Conservation (phyloP, 73 alveolate genomes). For the Paramecium tetraurelia region DNA sequence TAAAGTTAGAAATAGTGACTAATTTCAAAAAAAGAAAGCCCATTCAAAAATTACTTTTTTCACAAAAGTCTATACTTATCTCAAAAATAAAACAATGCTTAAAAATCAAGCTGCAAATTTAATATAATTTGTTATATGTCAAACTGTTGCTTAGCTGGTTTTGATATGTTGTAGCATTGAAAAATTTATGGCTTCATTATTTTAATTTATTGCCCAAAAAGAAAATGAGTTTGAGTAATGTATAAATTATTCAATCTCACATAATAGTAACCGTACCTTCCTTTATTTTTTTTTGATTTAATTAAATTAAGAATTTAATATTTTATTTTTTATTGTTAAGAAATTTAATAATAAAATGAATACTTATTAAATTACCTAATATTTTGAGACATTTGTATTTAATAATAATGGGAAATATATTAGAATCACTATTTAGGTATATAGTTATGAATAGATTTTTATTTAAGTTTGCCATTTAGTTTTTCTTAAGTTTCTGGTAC, state of each 20-base stretch:
- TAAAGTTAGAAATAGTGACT: background rate
- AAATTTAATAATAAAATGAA: background rate
- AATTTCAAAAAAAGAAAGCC: background rate
- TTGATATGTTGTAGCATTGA: background rate
- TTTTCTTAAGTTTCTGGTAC: conserved; percentile 20
- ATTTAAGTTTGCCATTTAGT: background rate
- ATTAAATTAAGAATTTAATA: background rate
- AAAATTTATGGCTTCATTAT: background rate
- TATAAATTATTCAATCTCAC: background rate
- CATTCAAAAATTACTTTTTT: too few species aligned
- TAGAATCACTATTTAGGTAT: background rate
- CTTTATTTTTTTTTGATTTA: background rate
- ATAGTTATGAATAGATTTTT: background rate
- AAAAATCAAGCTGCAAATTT: background rate
- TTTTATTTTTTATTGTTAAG: background rate
- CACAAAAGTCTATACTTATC: background rate
- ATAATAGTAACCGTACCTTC: background rate
- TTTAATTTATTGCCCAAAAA: background rate
- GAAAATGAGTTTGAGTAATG: background rate
- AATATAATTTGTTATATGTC: background rate
- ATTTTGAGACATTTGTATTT: background rate
- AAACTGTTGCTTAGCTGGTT: background rate
- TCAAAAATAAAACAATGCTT: background rate
- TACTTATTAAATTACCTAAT: background rate
- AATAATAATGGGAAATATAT: background rate